phyloP scores from a whole-genome alignment of 2,329 filamentous ascomycete genomes.

The Xylariales sp. region DNA sequence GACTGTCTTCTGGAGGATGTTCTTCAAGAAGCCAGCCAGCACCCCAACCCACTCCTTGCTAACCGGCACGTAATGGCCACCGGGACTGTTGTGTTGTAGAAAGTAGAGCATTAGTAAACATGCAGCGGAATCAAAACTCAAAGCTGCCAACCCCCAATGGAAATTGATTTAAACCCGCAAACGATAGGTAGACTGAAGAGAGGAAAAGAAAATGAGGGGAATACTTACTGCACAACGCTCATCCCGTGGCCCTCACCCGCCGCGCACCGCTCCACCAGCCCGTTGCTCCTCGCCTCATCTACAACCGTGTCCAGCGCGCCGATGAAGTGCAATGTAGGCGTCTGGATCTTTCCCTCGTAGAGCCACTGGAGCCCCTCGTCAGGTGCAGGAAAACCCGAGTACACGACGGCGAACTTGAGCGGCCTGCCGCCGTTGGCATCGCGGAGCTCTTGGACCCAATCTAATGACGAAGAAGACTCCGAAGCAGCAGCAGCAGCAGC shows the following conservation, averaged over 20 bases:
- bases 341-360: conserved; percentile 47
- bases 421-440: conserved; percentile 41
- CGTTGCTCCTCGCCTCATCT: conserved; percentile 67
- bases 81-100: no score
- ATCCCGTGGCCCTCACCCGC: conserved; percentile 39
- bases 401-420: conserved; percentile 58
- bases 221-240: conserved; percentile 65
- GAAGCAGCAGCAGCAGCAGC: no score
- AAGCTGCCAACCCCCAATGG: no score
- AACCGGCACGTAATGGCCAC: conserved; percentile 85
- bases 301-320: conserved; percentile 86
- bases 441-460: conserved; percentile 44
- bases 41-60: conserved; percentile 77
- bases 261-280: conserved; percentile 65
- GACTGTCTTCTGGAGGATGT: conserved; percentile 18
- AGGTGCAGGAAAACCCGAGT: conserved; percentile 61
- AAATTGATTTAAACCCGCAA: no score
- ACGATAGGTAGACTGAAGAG: no score
- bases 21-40: conserved; percentile 65
- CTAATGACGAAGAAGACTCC: no score
- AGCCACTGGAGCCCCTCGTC: conserved; percentile 22
- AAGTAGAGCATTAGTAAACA: no score
- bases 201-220: no score
- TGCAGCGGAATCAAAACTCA: no score
- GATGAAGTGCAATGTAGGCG: conserved; percentile 76